Percentiles rank a stretch among this genome's conserved stretches.
Conservation (phyloP, 805 yeast genomes). For the Monosporozyma unispora region DNA sequence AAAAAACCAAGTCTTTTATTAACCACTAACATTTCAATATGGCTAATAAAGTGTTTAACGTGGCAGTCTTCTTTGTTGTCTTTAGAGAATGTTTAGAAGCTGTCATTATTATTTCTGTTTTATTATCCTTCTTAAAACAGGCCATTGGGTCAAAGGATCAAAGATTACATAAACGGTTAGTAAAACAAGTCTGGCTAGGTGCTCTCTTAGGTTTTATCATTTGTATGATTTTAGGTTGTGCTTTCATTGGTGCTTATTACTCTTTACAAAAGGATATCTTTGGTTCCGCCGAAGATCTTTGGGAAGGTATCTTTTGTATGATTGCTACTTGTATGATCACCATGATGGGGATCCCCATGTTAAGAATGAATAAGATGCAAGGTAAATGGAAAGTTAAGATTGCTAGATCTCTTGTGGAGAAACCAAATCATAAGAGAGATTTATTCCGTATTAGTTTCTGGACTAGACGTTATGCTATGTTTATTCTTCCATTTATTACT, state of each 20-base stretch:
- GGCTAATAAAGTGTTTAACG: constrained; percentile 35
- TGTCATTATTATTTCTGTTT: constrained; percentile 79
- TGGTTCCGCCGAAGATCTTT: constrained; percentile 78
- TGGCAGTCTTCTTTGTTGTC: constrained; percentile 72
- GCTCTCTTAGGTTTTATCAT: constrained; percentile 60
- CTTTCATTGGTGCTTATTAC: constrained; percentile 90
- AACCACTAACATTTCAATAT: background rate
- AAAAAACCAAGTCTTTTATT: too few species aligned
- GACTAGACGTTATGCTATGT: constrained; percentile 75
- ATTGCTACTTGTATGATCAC: constrained; percentile 86
- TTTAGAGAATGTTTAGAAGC: constrained; percentile 95
- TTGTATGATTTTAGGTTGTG: constrained; percentile 82
- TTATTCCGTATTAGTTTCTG: constrained; percentile 46
- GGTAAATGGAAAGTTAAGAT: constrained; percentile 95
- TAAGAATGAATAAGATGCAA: constrained; percentile 91
- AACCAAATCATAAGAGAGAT: constrained; percentile 42
- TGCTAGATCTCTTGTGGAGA: constrained; percentile 68
- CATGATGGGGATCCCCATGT: constrained; percentile 92
- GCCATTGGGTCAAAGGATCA: constrained; percentile 55
- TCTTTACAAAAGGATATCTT: constrained; percentile 73
- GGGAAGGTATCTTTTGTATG: constrained; percentile 94
- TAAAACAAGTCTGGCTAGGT: constrained; percentile 85
- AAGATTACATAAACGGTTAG: constrained; percentile 48
- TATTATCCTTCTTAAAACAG: constrained; percentile 85
- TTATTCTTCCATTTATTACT: constrained; percentile 81